phyloP scores from a whole-genome alignment of 306 rosid genomes.

The Begonia loranthoides region DNA sequence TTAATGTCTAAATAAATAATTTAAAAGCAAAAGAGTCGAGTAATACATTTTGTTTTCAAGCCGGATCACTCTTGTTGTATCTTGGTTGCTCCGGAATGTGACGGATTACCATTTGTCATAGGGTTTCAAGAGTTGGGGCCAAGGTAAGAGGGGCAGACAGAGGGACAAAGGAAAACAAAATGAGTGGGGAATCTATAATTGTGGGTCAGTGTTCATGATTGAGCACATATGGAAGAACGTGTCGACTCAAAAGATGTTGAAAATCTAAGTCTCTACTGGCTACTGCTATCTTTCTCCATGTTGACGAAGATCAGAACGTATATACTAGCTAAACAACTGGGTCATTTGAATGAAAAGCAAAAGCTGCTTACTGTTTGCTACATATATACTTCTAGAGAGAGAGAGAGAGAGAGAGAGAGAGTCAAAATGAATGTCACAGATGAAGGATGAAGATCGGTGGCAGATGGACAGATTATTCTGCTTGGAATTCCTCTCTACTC shows the following conservation, averaged over 20 bases:
- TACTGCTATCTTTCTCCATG: slow-evolving; percentile 1
- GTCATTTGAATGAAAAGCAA: background rate
- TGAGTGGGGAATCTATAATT: slow-evolving; percentile 6
- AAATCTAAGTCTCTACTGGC: background rate
- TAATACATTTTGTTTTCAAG: no score
- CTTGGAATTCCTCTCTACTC: background rate
- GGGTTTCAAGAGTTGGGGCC: no score
- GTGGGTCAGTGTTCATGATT: slow-evolving; percentile 4
- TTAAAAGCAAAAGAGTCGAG: no score
- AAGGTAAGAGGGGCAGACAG: background rate
- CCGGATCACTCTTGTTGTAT: no score
- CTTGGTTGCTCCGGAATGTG: no score
- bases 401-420: background rate
- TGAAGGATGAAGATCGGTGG: background rate
- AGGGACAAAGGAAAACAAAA: slow-evolving; percentile 5
- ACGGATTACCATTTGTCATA: no score
- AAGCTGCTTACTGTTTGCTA: background rate
- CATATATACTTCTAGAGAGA: background rate
- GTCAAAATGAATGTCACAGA: background rate
- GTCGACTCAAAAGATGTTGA: background rate
- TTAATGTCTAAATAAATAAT: no score
- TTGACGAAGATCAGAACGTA: slow-evolving; percentile 2
- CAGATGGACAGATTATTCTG: background rate
- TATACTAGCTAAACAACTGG: background rate
- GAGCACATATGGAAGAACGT: slow-evolving; percentile 9